These are phyloP conservation scores for Stephania japonica DNA, from an alignment of 164 flowering plant species.

Conservation along the genomic window DNA sequence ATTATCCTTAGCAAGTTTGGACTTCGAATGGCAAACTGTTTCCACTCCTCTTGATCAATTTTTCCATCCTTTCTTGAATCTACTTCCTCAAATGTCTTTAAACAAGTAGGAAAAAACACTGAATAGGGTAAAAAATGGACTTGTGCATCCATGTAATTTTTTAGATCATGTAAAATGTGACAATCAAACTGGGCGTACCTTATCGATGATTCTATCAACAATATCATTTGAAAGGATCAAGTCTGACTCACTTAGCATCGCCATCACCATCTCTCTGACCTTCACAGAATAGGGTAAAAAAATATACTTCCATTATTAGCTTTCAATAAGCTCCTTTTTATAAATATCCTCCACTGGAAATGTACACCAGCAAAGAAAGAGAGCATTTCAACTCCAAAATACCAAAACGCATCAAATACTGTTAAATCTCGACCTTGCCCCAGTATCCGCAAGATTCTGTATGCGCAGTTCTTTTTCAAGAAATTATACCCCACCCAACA, in stretches of 20 bases:
- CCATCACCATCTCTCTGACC: not conserved
- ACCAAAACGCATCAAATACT: too few species aligned
- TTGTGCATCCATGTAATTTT: too few species aligned
- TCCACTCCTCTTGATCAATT: not conserved
- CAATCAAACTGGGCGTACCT: not conserved
- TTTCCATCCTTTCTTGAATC: not conserved
- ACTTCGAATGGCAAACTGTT: not conserved
- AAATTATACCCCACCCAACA: not conserved
- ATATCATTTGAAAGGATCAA: not conserved
- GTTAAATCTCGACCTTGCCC: too few species aligned
- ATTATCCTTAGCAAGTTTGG: not conserved
- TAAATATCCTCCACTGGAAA: too few species aligned
- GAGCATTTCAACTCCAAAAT: too few species aligned
- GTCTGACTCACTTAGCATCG: not conserved
- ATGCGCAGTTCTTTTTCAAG: too few species aligned
- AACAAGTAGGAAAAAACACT: not conserved
- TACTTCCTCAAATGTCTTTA: conserved; percentile 3
- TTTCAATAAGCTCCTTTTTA: too few species aligned
- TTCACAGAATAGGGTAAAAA: not conserved
- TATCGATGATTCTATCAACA: not conserved
- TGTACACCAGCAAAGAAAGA: too few species aligned
- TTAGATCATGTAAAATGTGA: not conserved
- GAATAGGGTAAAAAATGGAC: too few species aligned
- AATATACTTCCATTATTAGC: not conserved
- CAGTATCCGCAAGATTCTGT: too few species aligned